Evolutionary conservation across 192 early-diverging fungal species (phyloP), one percentile per base, ranked within the genome.

Genomic region (Coemansia sp.): DNA sequence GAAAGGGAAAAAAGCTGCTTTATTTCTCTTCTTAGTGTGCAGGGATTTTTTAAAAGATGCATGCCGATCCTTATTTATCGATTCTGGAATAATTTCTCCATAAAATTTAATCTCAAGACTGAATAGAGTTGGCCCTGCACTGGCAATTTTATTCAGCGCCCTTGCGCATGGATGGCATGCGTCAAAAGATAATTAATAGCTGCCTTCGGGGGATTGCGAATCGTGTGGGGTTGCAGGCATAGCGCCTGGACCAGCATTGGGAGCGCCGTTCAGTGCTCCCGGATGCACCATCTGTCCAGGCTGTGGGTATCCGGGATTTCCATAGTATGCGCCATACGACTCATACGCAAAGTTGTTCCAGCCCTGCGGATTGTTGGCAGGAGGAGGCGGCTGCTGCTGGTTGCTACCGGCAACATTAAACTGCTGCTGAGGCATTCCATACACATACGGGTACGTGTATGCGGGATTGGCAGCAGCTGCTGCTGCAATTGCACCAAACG

Each of bases 401-500:
- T 28, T 52, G 16, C 47, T 48, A 3, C 51, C 50, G 13, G 66
- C 63, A 20, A 66, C 62, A 16, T 55, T 63, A 41, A 59, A 66
- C 63, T 77, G 68, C 59, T 78, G 74, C 35, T 64, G 73, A 23
- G 73, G 68, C 63, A 78, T 57, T 20, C 74, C 68, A 11, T 78
- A 78, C 42, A 64, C 57, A 39, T 78, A 78, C n/a, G 74, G 74
- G 42, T 78, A 71, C 53, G 74, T 58, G 74, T 78, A 78, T 38
- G 67, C 63, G 19, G 74, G 74, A 61, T 78, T 78, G 8, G 59
- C 63, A 2, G 73, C 73, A 2, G 67, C 67, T 3, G 62, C 63
- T 0, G 66, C 63, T 1, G 63, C 68, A n/a, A 59, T 43, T 3
- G 64, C 64, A 16, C 74, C 74, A 63, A 69, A 76, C 20, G 66